Base-by-base conservation (phyloP, 352 stramenopile genomes). In the Phytopythium chamaehyphon region DNA sequence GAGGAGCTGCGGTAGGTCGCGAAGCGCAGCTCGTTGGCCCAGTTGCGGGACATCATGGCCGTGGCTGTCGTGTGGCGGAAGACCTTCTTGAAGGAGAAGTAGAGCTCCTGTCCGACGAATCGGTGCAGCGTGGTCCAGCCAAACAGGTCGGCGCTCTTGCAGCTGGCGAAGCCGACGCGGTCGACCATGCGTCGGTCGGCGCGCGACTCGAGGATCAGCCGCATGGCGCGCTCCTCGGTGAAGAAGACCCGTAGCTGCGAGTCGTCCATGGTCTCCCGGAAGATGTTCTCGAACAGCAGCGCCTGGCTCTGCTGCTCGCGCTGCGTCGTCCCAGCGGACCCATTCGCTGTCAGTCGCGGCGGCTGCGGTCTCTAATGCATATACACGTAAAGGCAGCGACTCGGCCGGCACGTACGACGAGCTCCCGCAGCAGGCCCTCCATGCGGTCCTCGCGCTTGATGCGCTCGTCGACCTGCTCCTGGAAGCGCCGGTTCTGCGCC, bases 361-460 rank as follows among this genome's bases (percentile, higher is more conserved):
- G 28, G 28, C 28, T 33, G 5, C 28, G 9, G 28, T 33, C 5
- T 33, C 28, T n/a, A n/a, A n/a, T n/a, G n/a, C n/a, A n/a, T n/a
- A n/a, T n/a, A n/a, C n/a, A n/a, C n/a, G n/a, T n/a, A n/a, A n/a
- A n/a, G n/a, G n/a, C n/a, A n/a, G n/a, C n/a, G n/a, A n/a, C 28
- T 33, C 28, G 28, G 5, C 28, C 3, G 19, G 1, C 10, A 62
- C 55, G 43, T 19, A 61, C 55, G 28, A 63, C 42, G 36, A 80
- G 49, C 47, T 84, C 73, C 18, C 68, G 69, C 21, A 84, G 51
- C 19, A 84, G 55, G 0, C 73, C 73, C 64, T 84, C 73, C 69
- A 80, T 78, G 19, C 73, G 47, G 60, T 84, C 73, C 43, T 80
- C 69, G 6, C 67, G 51, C 54, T 80, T 80, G 49, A 83, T 76